These are phyloP conservation scores for Rhizopogon roseolus DNA, from an alignment of 768 basidiomycete species.

Conservation along the genomic window DNA sequence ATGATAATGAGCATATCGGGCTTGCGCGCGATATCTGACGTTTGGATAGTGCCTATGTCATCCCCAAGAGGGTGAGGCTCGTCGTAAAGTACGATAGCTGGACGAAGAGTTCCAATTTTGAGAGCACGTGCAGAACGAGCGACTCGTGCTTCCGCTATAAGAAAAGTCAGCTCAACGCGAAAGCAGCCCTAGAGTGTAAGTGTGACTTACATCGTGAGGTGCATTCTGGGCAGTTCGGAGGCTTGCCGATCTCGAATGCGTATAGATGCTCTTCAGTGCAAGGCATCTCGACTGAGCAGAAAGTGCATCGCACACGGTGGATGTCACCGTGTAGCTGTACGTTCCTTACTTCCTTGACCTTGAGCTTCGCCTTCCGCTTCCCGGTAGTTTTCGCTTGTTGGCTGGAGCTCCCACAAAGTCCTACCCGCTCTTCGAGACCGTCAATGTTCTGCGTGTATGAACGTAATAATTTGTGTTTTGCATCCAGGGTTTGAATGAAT, in stretches of 20 bases:
- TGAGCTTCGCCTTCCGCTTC: slow-evolving; percentile 70
- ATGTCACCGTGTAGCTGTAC: slow-evolving; percentile 95
- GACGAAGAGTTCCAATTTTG: slow-evolving; percentile 81
- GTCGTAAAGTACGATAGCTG: slow-evolving; percentile 92
- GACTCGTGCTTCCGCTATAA: slow-evolving; percentile 66
- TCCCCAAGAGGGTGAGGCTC: slow-evolving; percentile 91
- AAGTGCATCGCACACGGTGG: slow-evolving; percentile 81
- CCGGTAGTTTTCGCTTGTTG: slow-evolving; percentile 41
- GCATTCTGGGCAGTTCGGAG: slow-evolving; percentile 90
- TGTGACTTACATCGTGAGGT: slow-evolving; percentile 63
- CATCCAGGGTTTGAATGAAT: slow-evolving; percentile 81
- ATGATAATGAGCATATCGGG: slow-evolving; percentile 95
- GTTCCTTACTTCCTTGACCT: slow-evolving; percentile 71
- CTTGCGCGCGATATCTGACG: slow-evolving; percentile 66
- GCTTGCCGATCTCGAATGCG: slow-evolving; percentile 61
- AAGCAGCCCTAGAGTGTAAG: background rate
- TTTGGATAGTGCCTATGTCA: slow-evolving; percentile 81
- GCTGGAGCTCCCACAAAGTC: slow-evolving; percentile 65
- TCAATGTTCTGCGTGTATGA: slow-evolving; percentile 99
- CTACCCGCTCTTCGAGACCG: slow-evolving; percentile 80
- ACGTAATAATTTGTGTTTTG: slow-evolving; percentile 79
- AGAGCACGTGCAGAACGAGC: slow-evolving; percentile 78
- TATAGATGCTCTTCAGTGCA: slow-evolving; percentile 60
- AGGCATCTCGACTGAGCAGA: slow-evolving; percentile 77
- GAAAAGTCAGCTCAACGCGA: slow-evolving; percentile 2